A percentile compares a stretch with the other conserved stretches of the same genome.
Evolutionary conservation across 345 rosid species (phyloP).

Genomic region (Rhodamnia argentea): DNA sequence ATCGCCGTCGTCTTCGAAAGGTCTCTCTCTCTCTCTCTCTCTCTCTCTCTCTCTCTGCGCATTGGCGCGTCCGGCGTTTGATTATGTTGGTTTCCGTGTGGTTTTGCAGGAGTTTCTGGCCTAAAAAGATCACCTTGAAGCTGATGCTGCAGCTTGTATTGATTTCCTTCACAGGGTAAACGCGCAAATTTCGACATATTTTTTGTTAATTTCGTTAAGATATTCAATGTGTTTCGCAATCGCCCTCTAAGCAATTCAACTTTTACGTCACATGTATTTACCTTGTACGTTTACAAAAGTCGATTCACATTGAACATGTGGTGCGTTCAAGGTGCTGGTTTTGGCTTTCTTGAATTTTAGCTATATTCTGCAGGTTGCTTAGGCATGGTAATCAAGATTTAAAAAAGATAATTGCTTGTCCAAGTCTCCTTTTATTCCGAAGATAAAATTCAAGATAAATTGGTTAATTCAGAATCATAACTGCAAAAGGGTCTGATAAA

Average conservation of each 20-base stretch:
- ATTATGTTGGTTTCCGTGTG: not conserved
- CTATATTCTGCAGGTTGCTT: not conserved
- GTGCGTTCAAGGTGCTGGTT: not conserved
- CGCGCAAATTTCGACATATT: not conserved
- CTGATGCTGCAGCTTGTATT: conserved; percentile 53
- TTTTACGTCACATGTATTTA: not conserved
- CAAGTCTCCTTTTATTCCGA: not conserved
- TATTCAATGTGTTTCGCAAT: not conserved
- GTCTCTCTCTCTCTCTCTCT: conserved; percentile 6
- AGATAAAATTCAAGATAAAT: not conserved
- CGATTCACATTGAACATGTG: not conserved
- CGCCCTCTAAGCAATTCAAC: not conserved
- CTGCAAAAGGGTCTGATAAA: not conserved
- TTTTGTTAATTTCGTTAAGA: not conserved
- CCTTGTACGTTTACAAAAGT: not conserved
- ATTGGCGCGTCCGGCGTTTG: not conserved
- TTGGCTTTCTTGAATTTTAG: not conserved
- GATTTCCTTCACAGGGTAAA: conserved; percentile 80
- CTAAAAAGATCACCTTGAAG: conserved; percentile 35
- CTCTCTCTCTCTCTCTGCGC: not conserved
- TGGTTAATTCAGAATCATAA: not conserved
- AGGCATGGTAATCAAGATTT: not conserved
- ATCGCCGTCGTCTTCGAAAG: conserved; percentile 70
- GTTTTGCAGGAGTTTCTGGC: conserved; percentile 72
- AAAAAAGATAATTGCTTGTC: not conserved